Percentiles rank a stretch among this genome's conserved stretches.
Conservation (phyloP, 257 asterid species). For the Solanum phureja region DNA sequence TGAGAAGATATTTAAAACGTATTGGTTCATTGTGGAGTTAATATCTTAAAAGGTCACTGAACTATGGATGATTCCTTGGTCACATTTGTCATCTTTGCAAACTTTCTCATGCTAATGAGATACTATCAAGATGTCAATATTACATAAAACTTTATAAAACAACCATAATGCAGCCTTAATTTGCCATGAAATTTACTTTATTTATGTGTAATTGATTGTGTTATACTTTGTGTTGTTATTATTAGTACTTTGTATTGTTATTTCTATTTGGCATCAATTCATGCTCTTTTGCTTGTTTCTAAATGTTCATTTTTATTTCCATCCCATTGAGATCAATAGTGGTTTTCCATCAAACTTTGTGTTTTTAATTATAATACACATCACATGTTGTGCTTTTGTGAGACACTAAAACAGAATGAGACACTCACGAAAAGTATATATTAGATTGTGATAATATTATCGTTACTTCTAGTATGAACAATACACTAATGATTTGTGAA, state of each 20-base stretch:
- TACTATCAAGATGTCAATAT: no score
- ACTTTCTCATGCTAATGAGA: no score
- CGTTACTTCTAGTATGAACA: no score
- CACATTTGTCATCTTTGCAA: no score
- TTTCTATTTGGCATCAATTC: neutral
- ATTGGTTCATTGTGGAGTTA: no score
- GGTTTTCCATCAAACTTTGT: neutral
- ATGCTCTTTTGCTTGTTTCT: conserved; percentile 1
- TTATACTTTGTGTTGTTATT: neutral
- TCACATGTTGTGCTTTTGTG: neutral
- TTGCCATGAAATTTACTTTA: neutral
- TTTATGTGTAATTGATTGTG: neutral
- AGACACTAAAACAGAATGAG: no score
- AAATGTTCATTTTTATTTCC: neutral
- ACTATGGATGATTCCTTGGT: no score
- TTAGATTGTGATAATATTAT: no score
- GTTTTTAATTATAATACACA: neutral
- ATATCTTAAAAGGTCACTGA: no score
- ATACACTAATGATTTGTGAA: no score
- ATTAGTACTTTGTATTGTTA: neutral
- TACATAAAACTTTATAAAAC: neutral
- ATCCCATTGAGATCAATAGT: neutral
- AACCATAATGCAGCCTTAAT: neutral
- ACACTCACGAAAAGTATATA: no score
- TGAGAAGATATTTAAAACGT: no score